Percentiles rank a stretch among this genome's conserved stretches.
phyloP scores from a whole-genome alignment of 768 basidiomycete species.

The Suillus alpinus region DNA sequence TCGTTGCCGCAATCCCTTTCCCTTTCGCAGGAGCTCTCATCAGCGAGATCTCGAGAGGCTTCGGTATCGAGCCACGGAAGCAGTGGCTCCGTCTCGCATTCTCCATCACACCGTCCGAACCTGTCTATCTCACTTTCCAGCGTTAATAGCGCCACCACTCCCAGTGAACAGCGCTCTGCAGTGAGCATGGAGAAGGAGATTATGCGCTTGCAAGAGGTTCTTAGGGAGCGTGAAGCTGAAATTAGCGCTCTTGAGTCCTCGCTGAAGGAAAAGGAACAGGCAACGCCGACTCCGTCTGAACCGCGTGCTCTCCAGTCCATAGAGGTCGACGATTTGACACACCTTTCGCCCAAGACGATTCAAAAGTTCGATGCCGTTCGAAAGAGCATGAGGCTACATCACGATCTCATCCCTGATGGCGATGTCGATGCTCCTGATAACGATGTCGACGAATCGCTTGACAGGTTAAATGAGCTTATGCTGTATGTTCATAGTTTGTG shows the following conservation, averaged over 20 bases:
- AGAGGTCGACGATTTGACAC: conserved; percentile 24
- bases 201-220: conserved; percentile 89
- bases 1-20: conserved; percentile 94
- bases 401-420: conserved; percentile 34
- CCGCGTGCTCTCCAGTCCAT: conserved; percentile 8
- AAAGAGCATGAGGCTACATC: conserved; percentile 55
- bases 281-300: neutral
- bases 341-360: conserved; percentile 69
- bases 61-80: conserved; percentile 77
- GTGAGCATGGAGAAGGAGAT: conserved; percentile 91
- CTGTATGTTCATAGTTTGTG: conserved; percentile 49
- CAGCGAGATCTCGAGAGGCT: conserved; percentile 80
- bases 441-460: conserved; percentile 65
- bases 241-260: conserved; percentile 69
- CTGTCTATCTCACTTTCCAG: conserved; percentile 56
- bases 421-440: conserved; percentile 32
- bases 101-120: conserved; percentile 55
- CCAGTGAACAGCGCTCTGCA: conserved; percentile 67
- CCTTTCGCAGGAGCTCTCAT: conserved; percentile 95
- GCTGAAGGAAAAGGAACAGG: conserved; percentile 38
- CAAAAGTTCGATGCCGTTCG: conserved; percentile 75
- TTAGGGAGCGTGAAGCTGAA: conserved; percentile 90
- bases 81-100: conserved; percentile 62
- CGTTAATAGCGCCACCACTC: conserved; percentile 22
- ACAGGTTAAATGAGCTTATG: conserved; percentile 89